Conservation (phyloP, 169 alveolate genomes). For the Theileria orientalis region DNA sequence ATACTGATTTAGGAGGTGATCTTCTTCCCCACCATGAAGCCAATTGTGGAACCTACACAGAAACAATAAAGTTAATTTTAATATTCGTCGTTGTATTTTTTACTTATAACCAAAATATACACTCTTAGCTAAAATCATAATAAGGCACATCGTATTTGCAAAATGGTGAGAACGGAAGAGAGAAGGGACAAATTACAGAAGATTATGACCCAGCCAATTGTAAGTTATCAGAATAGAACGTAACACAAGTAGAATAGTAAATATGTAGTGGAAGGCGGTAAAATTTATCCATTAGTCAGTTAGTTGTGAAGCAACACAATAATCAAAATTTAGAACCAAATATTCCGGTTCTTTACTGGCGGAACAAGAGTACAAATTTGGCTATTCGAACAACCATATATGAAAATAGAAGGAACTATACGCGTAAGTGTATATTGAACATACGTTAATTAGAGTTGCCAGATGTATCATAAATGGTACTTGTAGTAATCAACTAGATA, state of each 20-base stretch:
- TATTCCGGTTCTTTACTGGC: conserved; percentile 89
- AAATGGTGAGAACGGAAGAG: conserved; percentile 62
- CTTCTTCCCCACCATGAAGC: conserved; percentile 98
- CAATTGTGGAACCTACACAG: conserved; percentile 49
- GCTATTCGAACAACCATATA: conserved; percentile 90
- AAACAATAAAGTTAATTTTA: neutral
- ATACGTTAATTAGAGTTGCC: neutral
- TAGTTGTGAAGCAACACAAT: neutral
- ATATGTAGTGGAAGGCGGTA: neutral
- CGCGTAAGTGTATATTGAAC: conserved; percentile 68
- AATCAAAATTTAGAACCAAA: conserved; percentile 81
- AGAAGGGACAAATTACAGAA: conserved; percentile 80
- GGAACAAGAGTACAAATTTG: conserved; percentile 91
- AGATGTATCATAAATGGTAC: neutral
- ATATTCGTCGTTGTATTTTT: neutral
- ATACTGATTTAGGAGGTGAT: conserved; percentile 80
- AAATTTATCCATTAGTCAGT: neutral
- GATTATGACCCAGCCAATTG: conserved; percentile 90
- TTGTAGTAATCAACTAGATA: too few species aligned
- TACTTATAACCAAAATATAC: neutral
- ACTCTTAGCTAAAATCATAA: neutral
- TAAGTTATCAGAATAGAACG: conserved; percentile 44
- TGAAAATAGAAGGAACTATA: conserved; percentile 89
- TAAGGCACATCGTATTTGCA: neutral
- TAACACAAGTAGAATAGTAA: neutral